Percentiles rank a stretch among this genome's conserved stretches.
Evolutionary conservation across 306 rosid species (phyloP).

Genomic region (Betula pendula): DNA sequence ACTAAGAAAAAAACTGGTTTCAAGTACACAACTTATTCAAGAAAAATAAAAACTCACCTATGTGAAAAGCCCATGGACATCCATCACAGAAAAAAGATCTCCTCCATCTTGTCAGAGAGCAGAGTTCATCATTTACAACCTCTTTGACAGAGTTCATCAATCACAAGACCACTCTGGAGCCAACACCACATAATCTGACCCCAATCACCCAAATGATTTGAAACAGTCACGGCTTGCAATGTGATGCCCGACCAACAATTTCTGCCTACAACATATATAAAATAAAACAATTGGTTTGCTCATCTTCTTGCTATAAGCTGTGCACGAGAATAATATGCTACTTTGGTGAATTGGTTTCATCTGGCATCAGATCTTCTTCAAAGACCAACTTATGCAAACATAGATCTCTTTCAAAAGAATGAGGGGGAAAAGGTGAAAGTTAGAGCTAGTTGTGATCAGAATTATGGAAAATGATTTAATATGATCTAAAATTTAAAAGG

Average conservation of each 20-base stretch:
- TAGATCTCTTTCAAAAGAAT: slow-evolving; percentile 56
- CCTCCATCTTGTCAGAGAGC: slow-evolving; percentile 84
- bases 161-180: slow-evolving; percentile 9
- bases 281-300: too few relatives aligned
- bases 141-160: slow-evolving; percentile 52
- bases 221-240: slow-evolving; percentile 96
- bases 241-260: too few relatives aligned
- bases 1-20: not conserved
- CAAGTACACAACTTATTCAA: not conserved
- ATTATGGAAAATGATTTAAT: not conserved
- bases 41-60: slow-evolving; percentile 45
- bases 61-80: slow-evolving; percentile 89
- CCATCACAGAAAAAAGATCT: slow-evolving; percentile 85
- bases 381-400: slow-evolving; percentile 89
- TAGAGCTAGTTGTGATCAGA: slow-evolving; percentile 6
- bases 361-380: slow-evolving; percentile 68
- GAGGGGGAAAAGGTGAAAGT: not conserved
- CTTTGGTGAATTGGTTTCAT: slow-evolving; percentile 91
- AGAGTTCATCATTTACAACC: slow-evolving; percentile 76
- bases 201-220: too few relatives aligned
- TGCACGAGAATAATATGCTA: slow-evolving; percentile 72
- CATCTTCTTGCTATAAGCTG: too few relatives aligned
- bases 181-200: too few relatives aligned
- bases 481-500: too few relatives aligned
- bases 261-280: too few relatives aligned